These are phyloP conservation scores for Fusarium brachygibbosum DNA, from an alignment of 2,329 filamentous ascomycete genomes.

Conservation along the genomic window DNA sequence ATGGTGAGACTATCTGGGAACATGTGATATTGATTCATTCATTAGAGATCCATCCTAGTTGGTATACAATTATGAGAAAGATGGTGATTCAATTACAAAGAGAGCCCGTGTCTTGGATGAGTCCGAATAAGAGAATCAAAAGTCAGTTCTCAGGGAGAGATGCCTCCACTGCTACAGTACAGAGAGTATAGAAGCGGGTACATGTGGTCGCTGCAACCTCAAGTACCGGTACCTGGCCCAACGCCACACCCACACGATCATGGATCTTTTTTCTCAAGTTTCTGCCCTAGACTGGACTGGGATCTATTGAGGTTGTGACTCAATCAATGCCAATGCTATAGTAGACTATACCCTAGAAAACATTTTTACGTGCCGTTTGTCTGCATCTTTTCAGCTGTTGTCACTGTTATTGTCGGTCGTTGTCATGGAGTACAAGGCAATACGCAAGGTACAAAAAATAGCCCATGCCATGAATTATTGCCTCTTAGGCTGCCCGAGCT, in stretches of 20 bases:
- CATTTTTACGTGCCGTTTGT: slow-evolving; percentile 14
- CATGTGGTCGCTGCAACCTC: slow-evolving; percentile 18
- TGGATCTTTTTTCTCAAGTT: slow-evolving; percentile 23
- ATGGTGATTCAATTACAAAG: slow-evolving; percentile 7
- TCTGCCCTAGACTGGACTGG: slow-evolving; percentile 27
- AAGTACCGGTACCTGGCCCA: slow-evolving; percentile 45
- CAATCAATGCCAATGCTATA: slow-evolving; percentile 18
- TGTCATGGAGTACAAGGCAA: slow-evolving; percentile 1
- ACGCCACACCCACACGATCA: slow-evolving; percentile 36
- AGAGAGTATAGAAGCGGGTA: slow-evolving; percentile 23
- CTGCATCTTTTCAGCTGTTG: slow-evolving; percentile 9
- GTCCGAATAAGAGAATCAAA: slow-evolving; percentile 4
- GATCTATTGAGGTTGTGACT: slow-evolving; percentile 17
- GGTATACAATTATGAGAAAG: slow-evolving; percentile 1
- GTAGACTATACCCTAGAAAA: neutral
- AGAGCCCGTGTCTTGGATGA: slow-evolving; percentile 27
- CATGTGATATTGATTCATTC: slow-evolving; percentile 23
- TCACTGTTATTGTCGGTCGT: neutral
- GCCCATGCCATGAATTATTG: slow-evolving; percentile 14
- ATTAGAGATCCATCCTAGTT: slow-evolving; percentile 10
- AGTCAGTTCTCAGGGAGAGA: neutral
- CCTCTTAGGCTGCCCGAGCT: slow-evolving; percentile 21
- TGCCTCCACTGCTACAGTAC: neutral
- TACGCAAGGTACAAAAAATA: slow-evolving; percentile 7
- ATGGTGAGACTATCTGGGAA: slow-evolving; percentile 16